These are phyloP conservation scores for Microdochium nivale DNA, from an alignment of 2,329 filamentous ascomycete genomes.

Conservation along the genomic window DNA sequence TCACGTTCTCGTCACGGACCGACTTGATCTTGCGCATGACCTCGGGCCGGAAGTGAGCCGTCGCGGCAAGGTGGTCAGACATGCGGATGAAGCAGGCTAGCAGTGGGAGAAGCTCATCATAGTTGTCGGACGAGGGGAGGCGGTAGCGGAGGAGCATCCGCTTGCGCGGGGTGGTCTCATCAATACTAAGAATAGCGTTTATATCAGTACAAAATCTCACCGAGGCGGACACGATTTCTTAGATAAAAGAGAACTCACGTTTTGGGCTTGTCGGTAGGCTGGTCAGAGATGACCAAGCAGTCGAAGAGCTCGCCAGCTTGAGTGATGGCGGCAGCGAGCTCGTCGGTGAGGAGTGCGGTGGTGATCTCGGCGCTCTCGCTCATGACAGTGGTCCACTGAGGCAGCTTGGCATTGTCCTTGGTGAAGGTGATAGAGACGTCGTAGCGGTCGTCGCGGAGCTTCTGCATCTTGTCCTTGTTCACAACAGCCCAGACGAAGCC, in stretches of 20 bases:
- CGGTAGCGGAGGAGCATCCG: conserved; percentile 74
- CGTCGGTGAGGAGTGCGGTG: conserved; percentile 76
- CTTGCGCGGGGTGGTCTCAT: conserved; percentile 80
- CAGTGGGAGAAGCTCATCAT: conserved; percentile 59
- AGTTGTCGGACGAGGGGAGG: conserved; percentile 55
- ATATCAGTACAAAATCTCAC: neutral
- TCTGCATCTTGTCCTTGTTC: conserved; percentile 90
- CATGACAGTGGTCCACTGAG: conserved; percentile 88
- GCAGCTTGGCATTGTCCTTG: conserved; percentile 86
- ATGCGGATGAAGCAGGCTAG: conserved; percentile 77
- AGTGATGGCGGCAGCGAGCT: conserved; percentile 72
- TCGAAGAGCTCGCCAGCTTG: conserved; percentile 74
- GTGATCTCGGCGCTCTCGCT: conserved; percentile 94
- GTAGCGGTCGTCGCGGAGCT: conserved; percentile 84
- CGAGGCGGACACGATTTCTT: neutral
- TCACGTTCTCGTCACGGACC: conserved; percentile 72
- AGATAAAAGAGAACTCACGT: conserved; percentile 48
- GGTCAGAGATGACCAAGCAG: conserved; percentile 82
- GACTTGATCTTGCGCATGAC: conserved; percentile 75
- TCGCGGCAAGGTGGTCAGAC: conserved; percentile 69
- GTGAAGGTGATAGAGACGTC: conserved; percentile 88
- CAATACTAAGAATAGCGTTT: conserved; percentile 45
- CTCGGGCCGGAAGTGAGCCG: conserved; percentile 82
- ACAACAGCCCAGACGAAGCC: conserved; percentile 92
- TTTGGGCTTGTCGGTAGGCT: conserved; percentile 76